Percentiles rank a stretch among this genome's conserved stretches.
Conservation (phyloP, 106 monocot species). For the Phalaenopsis equestris region DNA sequence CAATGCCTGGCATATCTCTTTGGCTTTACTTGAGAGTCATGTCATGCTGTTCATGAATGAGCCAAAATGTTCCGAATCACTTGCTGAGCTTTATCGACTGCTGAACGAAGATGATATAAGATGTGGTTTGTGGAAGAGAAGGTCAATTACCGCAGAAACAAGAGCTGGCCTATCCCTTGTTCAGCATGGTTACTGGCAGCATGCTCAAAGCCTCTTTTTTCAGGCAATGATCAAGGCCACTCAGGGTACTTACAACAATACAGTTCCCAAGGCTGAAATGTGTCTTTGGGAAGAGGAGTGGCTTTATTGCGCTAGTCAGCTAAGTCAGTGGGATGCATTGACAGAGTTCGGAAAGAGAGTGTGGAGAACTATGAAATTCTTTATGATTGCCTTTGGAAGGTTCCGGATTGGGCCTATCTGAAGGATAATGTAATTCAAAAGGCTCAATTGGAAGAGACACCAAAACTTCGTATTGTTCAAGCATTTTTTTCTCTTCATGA, state of each 20-base stretch:
- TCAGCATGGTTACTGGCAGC: conserved; percentile 99
- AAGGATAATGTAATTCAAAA: conserved; percentile 84
- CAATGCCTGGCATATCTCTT: conserved; percentile 93
- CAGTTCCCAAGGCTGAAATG: conserved; percentile 96
- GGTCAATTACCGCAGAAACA: conserved; percentile 96
- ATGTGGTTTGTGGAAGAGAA: conserved; percentile 95
- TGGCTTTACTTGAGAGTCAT: conserved; percentile 90
- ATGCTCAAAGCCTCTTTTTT: conserved; percentile 85
- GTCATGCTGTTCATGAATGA: conserved; percentile 94
- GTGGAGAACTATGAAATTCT: conserved; percentile 97
- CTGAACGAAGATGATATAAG: conserved; percentile 99
- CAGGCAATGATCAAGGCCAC: conserved; percentile 99
- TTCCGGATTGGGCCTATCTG: conserved; percentile 88
- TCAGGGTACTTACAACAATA: conserved; percentile 96
- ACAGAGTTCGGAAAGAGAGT: conserved; percentile 91
- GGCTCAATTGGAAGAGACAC: conserved; percentile 93
- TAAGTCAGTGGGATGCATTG: conserved; percentile 93
- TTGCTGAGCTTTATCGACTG: conserved; percentile 88
- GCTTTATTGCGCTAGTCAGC: conserved; percentile 80
- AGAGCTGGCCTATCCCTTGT: conserved; percentile 93
- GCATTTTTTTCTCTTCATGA: conserved; percentile 83
- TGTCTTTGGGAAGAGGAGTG: conserved; percentile 99
- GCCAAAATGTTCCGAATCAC: conserved; percentile 92
- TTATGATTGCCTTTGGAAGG: conserved; percentile 92
- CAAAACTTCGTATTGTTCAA: conserved; percentile 73